These are phyloP conservation scores for Arthrocladium fulminans DNA, from an alignment of 2,329 filamentous ascomycete genomes.

Conservation along the genomic window DNA sequence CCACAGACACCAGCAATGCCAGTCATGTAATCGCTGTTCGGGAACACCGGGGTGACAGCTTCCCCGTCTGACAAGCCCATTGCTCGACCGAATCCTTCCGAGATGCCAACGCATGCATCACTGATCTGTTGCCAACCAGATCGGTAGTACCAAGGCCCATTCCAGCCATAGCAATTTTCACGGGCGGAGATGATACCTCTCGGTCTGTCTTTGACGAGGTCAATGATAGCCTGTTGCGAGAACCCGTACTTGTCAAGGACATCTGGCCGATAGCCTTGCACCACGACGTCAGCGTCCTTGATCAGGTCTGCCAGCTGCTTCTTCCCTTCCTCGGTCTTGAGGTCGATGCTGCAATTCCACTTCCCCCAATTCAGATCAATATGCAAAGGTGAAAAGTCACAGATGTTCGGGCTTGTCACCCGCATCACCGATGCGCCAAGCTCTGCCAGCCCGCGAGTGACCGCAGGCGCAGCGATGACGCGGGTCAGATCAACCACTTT, in stretches of 20 bases:
- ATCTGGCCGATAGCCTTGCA: constrained; percentile 45
- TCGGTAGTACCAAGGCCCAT: constrained; percentile 38
- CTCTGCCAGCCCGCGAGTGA: constrained; percentile 35
- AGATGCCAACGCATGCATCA: constrained; percentile 35
- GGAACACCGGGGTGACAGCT: constrained; percentile 40
- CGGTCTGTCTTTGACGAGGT: constrained; percentile 32
- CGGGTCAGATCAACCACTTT: constrained; percentile 43
- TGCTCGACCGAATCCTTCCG: constrained; percentile 30
- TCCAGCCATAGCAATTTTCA: constrained; percentile 45
- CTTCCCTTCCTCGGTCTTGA: constrained; percentile 35
- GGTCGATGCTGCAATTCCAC: constrained; percentile 51
- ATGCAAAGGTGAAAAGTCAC: constrained; percentile 51
- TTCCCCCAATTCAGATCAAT: constrained; percentile 66
- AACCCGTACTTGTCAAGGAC: constrained; percentile 54
- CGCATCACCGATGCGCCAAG: constrained; percentile 42
- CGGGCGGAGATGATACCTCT: constrained; percentile 41
- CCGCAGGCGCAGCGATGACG: constrained; percentile 38
- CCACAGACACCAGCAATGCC: constrained; percentile 63
- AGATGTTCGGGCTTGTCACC: constrained; percentile 35
- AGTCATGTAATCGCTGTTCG: constrained; percentile 57
- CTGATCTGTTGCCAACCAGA: constrained; percentile 47
- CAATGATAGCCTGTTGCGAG: constrained; percentile 35
- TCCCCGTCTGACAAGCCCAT: constrained; percentile 26
- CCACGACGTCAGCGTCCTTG: constrained; percentile 43
- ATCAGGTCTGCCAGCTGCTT: constrained; percentile 36